phyloP scores from a whole-genome alignment of 2,329 filamentous ascomycete genomes.

The Colletotrichum aenigma region DNA sequence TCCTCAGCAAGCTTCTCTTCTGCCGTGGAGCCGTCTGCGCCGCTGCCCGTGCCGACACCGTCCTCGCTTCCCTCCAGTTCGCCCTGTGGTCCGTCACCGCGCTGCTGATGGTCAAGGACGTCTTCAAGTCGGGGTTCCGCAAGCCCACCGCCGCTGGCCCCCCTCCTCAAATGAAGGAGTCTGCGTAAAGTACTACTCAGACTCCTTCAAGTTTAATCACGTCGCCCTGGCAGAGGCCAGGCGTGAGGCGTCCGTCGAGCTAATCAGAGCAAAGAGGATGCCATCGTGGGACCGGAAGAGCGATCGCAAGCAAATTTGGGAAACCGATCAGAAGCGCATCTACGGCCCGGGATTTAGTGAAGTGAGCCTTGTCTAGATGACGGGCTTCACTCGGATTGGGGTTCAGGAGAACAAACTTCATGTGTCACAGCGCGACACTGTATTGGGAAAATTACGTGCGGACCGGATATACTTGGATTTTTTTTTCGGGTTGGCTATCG shows the following conservation, averaged over 20 bases:
- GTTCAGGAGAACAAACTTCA: neutral
- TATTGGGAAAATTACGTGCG: neutral
- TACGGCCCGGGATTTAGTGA: slow-evolving; percentile 20
- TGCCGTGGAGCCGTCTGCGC: slow-evolving; percentile 63
- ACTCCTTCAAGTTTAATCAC: slow-evolving; percentile 11
- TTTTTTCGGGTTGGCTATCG: slow-evolving; percentile 4
- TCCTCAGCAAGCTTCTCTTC: slow-evolving; percentile 59
- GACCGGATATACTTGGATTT: slow-evolving; percentile 5
- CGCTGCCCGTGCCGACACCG: slow-evolving; percentile 58
- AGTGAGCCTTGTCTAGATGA: slow-evolving; percentile 22
- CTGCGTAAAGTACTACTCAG: slow-evolving; percentile 11
- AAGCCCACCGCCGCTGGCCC: slow-evolving; percentile 29
- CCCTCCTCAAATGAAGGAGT: slow-evolving; percentile 23
- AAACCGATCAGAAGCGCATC: slow-evolving; percentile 15
- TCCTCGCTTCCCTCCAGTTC: slow-evolving; percentile 59
- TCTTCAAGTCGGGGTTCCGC: slow-evolving; percentile 47
- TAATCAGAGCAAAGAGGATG: slow-evolving; percentile 8
- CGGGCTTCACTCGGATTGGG: neutral
- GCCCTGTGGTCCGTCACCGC: slow-evolving; percentile 56
- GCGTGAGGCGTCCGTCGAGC: slow-evolving; percentile 13
- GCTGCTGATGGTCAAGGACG: slow-evolving; percentile 47
- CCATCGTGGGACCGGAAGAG: slow-evolving; percentile 13
- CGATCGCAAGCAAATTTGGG: slow-evolving; percentile 6
- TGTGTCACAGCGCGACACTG: neutral
- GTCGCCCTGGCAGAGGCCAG: slow-evolving; percentile 7